Conservation (phyloP, 768 basidiomycete species). For the Serendipita sp. region DNA sequence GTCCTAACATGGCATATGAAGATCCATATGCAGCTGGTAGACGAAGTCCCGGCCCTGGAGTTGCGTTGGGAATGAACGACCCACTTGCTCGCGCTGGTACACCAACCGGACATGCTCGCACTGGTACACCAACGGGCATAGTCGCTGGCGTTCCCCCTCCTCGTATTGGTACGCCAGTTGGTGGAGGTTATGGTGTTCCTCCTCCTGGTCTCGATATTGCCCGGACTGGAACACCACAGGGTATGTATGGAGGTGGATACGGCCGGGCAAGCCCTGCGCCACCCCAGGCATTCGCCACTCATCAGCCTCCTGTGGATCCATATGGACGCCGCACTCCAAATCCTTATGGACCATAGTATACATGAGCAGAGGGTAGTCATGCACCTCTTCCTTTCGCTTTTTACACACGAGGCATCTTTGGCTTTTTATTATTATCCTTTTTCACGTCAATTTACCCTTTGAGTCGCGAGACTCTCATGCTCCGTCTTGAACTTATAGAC, state of each 20-base stretch:
- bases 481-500: not conserved
- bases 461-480: not conserved
- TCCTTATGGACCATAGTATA: not conserved
- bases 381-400: not conserved
- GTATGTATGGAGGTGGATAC: not conserved
- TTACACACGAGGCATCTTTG: not conserved
- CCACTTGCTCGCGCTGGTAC: not conserved
- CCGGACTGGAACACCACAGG: not conserved
- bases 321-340: constrained; percentile 1
- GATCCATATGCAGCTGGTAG: constrained; percentile 18
- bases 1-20: constrained; percentile 12
- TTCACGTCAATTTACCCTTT: not conserved
- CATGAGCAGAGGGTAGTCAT: not conserved
- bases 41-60: constrained; percentile 32
- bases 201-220: not conserved
- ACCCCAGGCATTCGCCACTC: not conserved
- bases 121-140: not conserved
- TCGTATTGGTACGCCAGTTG: not conserved
- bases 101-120: not conserved
- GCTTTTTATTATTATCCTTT: not conserved
- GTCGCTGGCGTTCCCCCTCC: not conserved
- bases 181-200: not conserved
- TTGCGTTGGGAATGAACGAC: constrained; percentile 24
- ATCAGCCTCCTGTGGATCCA: not conserved
- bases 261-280: not conserved